Conservation (phyloP, 2,329 filamentous ascomycete species). For the Colletotrichum cordylinicola region DNA sequence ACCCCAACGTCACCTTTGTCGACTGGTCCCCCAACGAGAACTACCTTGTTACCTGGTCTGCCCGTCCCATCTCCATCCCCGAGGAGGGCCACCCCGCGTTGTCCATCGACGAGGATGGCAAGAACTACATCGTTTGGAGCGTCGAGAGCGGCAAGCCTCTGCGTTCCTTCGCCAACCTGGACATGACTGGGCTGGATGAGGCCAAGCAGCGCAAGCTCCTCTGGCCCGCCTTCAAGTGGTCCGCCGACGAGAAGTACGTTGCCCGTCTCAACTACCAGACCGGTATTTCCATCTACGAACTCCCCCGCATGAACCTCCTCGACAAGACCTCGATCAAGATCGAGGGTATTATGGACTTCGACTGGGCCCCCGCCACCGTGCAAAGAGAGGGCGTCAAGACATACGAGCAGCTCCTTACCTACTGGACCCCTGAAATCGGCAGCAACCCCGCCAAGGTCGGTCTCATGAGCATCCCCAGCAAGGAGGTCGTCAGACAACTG, state of each 20-base stretch:
- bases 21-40: constrained; percentile 94
- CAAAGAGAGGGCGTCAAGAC: constrained; percentile 85
- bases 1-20: constrained; percentile 93
- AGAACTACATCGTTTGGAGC: constrained; percentile 99
- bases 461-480: constrained; percentile 94
- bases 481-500: constrained; percentile 90
- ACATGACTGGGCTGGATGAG: constrained; percentile 70
- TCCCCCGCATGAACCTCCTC: constrained; percentile 86
- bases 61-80: constrained; percentile 88
- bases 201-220: constrained; percentile 82
- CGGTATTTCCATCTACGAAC: constrained; percentile 90
- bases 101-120: constrained; percentile 92
- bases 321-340: constrained; percentile 95
- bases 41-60: constrained; percentile 96
- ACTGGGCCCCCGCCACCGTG: constrained; percentile 89
- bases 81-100: constrained; percentile 86
- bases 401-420: constrained; percentile 96
- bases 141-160: constrained; percentile 88
- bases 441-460: constrained; percentile 98
- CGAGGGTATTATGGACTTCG: constrained; percentile 95
- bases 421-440: constrained; percentile 98
- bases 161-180: constrained; percentile 91
- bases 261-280: constrained; percentile 87
- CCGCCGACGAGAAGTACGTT: constrained; percentile 95
- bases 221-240: constrained; percentile 99